Conservation (phyloP, 805 yeast species). For the Crinitomyces ghanaensis region DNA sequence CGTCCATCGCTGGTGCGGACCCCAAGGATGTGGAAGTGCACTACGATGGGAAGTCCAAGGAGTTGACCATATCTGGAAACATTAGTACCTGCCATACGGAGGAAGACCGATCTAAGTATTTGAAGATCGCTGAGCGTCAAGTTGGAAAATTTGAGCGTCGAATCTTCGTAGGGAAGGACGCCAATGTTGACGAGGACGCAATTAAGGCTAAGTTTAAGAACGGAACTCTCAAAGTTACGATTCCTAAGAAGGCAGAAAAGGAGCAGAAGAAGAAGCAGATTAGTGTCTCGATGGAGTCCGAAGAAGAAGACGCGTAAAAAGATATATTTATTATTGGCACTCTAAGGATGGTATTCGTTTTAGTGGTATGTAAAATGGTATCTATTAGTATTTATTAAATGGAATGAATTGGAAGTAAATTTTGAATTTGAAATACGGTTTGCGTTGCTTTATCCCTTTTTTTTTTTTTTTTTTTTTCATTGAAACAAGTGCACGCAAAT, state of each 20-base stretch:
- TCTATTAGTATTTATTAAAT: no score
- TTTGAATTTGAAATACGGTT: no score
- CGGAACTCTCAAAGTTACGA: conserved; percentile 41
- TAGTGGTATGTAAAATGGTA: no score
- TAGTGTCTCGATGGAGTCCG: conserved; percentile 15
- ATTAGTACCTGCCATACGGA: conserved; percentile 19
- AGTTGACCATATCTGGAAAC: conserved; percentile 39
- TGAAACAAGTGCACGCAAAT: no score
- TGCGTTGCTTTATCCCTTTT: no score
- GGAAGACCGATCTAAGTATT: conserved; percentile 28
- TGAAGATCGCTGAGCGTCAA: conserved; percentile 42
- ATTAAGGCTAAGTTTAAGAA: conserved; percentile 43
- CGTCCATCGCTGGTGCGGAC: conserved; percentile 50
- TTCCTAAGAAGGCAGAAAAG: conserved; percentile 35
- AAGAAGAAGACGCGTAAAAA: no score
- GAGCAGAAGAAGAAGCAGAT: conserved; percentile 23
- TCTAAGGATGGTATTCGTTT: no score
- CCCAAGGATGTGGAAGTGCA: conserved; percentile 43
- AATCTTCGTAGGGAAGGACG: conserved; percentile 42
- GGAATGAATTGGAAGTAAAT: no score
- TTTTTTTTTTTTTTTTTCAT: no score
- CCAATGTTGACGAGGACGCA: conserved; percentile 40
- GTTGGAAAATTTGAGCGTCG: conserved; percentile 49
- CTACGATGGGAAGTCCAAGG: conserved; percentile 47
- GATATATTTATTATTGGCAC: no score